Percentiles rank a stretch among this genome's conserved stretches.
Evolutionary conservation across 2,329 filamentous ascomycete species (phyloP).

Genomic region (Stagonosporopsis vannaccii): DNA sequence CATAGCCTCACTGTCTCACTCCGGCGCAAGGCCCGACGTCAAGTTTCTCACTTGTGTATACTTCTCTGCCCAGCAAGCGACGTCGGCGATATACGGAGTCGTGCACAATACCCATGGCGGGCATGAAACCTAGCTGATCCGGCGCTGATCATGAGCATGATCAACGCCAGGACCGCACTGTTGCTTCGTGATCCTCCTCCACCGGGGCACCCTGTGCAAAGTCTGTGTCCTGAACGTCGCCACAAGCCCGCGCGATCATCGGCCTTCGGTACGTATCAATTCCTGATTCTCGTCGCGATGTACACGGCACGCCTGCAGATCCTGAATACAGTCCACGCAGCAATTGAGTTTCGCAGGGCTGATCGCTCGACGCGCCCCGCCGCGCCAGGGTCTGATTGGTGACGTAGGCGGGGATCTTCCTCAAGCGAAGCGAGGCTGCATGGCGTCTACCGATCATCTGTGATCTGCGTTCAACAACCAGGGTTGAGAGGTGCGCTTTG

Average conservation of each 20-base stretch:
- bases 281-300: background rate
- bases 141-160: background rate
- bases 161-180: background rate
- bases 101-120: background rate
- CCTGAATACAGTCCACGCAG: background rate
- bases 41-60: background rate
- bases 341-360: background rate
- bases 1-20: background rate
- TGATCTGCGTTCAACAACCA: background rate
- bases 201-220: background rate
- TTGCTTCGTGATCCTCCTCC: background rate
- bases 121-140: background rate
- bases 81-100: background rate
- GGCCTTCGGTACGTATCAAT: background rate
- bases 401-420: constrained; percentile 11
- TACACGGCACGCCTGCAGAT: background rate
- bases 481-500: background rate
- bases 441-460: constrained; percentile 2
- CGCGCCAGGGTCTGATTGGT: constrained; percentile 3
- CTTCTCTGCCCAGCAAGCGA: background rate
- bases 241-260: too few relatives aligned
- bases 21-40: background rate
- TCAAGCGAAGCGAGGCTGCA: constrained; percentile 1
- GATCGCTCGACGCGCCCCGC: too few relatives aligned
- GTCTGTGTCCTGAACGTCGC: background rate